These are phyloP conservation scores for Alternaria angustiovoidea DNA, from an alignment of 2,329 filamentous ascomycete genomes.

Conservation along the genomic window DNA sequence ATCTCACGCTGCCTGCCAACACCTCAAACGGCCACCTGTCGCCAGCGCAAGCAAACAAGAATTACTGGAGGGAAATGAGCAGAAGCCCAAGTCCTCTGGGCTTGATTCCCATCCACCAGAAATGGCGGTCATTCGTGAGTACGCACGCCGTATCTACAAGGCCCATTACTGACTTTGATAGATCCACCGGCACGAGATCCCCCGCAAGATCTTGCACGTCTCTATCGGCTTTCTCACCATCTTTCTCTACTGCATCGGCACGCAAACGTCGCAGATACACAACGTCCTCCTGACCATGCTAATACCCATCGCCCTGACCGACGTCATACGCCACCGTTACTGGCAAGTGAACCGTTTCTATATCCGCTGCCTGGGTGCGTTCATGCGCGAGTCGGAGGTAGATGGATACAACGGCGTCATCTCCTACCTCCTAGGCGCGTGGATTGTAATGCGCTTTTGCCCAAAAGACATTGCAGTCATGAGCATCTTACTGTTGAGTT, in stretches of 20 bases:
- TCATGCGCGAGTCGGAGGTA: constrained; percentile 98
- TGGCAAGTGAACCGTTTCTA: constrained; percentile 86
- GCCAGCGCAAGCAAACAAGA: constrained; percentile 69
- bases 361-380: constrained; percentile 80
- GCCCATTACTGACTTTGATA: constrained; percentile 31
- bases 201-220: constrained; percentile 89
- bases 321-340: constrained; percentile 84
- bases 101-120: constrained; percentile 91
- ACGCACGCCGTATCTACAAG: neutral
- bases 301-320: constrained; percentile 82
- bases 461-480: constrained; percentile 94
- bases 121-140: constrained; percentile 84
- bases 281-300: constrained; percentile 83
- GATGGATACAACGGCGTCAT: constrained; percentile 96
- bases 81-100: constrained; percentile 92
- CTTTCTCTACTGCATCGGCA: constrained; percentile 81
- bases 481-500: constrained; percentile 87
- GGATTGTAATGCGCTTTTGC: constrained; percentile 83
- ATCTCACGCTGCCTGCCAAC: constrained; percentile 52
- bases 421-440: constrained; percentile 92
- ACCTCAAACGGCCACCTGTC: constrained; percentile 74
- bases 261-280: constrained; percentile 79
- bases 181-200: constrained; percentile 92
- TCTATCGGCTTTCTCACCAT: constrained; percentile 96
- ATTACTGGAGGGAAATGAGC: constrained; percentile 87